Conservation (phyloP, 2,329 filamentous ascomycete genomes). For the Ophiostoma quercus region DNA sequence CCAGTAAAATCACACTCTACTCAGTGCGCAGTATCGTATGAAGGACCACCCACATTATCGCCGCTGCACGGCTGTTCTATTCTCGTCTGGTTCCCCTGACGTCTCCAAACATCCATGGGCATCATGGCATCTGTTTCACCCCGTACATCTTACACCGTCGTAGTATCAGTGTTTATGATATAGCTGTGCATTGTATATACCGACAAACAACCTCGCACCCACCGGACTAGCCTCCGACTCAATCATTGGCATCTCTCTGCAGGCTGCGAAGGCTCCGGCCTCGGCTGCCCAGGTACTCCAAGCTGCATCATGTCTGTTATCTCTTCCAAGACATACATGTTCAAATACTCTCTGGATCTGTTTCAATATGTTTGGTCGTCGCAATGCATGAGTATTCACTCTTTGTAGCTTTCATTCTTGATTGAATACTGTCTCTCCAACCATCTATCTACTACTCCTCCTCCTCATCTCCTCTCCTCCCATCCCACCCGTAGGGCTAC, state of each 20-base stretch:
- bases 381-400: not conserved
- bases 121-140: constrained; percentile 1
- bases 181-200: not conserved
- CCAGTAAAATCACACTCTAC: not conserved
- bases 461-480: not conserved
- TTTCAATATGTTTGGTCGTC: not conserved
- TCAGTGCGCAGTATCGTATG: no score
- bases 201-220: not conserved
- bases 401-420: not conserved
- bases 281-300: not conserved
- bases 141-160: not conserved
- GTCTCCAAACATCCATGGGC: not conserved
- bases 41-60: not conserved
- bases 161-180: not conserved
- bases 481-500: constrained; percentile 4
- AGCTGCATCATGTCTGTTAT: not conserved
- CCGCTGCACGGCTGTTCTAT: not conserved
- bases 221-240: not conserved
- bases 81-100: not conserved
- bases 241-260: not conserved
- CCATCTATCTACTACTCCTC: not conserved
- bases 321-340: not conserved
- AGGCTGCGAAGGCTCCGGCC: not conserved
- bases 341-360: not conserved
- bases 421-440: not conserved